Base-by-base conservation (phyloP, 2,329 filamentous ascomycete genomes). In the Akanthomyces muscarius region DNA sequence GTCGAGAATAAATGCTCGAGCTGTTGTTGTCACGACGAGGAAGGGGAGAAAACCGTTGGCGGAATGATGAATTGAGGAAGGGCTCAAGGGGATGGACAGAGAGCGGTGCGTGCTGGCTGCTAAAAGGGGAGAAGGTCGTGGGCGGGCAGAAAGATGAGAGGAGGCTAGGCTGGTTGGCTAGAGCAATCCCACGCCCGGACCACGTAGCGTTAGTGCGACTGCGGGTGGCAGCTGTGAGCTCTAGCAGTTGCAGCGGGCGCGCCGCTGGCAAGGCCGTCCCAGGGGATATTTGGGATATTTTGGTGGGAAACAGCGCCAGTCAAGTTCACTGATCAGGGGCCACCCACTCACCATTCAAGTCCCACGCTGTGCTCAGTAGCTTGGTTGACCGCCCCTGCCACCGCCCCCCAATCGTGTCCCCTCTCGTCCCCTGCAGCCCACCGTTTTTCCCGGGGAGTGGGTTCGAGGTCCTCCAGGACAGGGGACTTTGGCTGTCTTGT, bases 171-270 rank as follows among this genome's bases (percentile, higher is more conserved):
- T 48, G 23, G 28, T 41, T 41, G 33, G 56, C 23, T 30, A 30
- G 58, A 62, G 53, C 61, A 68, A 68, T 68, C 66, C 66, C 65
- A 63, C 61, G 61, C 63, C 64, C 53, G 62, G 59, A 48, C 58
- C 65, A 65, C 48, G 48, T 38, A 63, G 36, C n/a, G 41, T 55
- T 54, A 54, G 50, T 48, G 51, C 28, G 38, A n/a, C 18, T 23
- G 25, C 30, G 4, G 38, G n/a, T 30, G 50, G 8, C 55, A 38
- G 55, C 28, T 33, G n/a, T 59, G 56, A 41, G 30, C 44, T 50
- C 56, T 59, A 50, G 13, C 45, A 59, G 23, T 55, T 41, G 54
- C 6, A 25, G 45, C 21, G 21, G 18, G 33, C 33, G 33, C 33
- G 8, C 33, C 33, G 33, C 33, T 45, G 4, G n/a, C 45, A 48